Conservation (phyloP, 331 rosid species). For the Arachis monticola region DNA sequence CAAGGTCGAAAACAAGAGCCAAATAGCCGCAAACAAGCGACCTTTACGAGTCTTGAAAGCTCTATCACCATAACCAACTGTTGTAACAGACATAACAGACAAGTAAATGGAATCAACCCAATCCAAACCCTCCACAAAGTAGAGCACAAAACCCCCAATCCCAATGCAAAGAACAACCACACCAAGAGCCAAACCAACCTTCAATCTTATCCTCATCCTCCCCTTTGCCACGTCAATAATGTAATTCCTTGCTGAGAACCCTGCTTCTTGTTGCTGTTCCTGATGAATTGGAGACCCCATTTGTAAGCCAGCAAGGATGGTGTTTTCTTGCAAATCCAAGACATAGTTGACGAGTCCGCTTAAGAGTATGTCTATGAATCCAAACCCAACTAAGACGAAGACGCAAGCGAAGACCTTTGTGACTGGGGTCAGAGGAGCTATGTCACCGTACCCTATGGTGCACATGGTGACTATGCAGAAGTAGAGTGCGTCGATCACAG, state of each 20-base stretch:
- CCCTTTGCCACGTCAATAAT: slow-evolving; percentile 84
- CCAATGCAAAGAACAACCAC: slow-evolving; percentile 80
- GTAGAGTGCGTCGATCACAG: slow-evolving; percentile 77
- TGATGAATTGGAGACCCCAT: slow-evolving; percentile 39
- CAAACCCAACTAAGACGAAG: slow-evolving; percentile 84
- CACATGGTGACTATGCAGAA: slow-evolving; percentile 86
- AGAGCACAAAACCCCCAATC: slow-evolving; percentile 64
- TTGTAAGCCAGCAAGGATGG: slow-evolving; percentile 58
- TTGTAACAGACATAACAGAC: slow-evolving; percentile 82
- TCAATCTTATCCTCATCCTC: slow-evolving; percentile 83
- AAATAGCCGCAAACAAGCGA: slow-evolving; percentile 73
- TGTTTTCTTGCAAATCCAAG: slow-evolving; percentile 69
- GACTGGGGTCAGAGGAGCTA: slow-evolving; percentile 61
- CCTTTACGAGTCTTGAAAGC: slow-evolving; percentile 77
- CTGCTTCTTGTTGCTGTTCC: not conserved
- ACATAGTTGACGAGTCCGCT: slow-evolving; percentile 81
- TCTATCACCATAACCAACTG: slow-evolving; percentile 85
- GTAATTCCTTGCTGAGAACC: slow-evolving; percentile 65
- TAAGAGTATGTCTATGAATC: slow-evolving; percentile 70
- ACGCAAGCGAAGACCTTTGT: slow-evolving; percentile 71
- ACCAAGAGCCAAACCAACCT: slow-evolving; percentile 86
- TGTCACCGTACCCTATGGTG: slow-evolving; percentile 89
- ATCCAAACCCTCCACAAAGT: slow-evolving; percentile 61
- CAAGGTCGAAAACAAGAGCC: slow-evolving; percentile 78
- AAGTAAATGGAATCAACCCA: slow-evolving; percentile 75